Evolutionary conservation across 2,329 filamentous ascomycete species (phyloP), one percentile per base, ranked within the genome.

Genomic region (Diaporthe citriasiana): DNA sequence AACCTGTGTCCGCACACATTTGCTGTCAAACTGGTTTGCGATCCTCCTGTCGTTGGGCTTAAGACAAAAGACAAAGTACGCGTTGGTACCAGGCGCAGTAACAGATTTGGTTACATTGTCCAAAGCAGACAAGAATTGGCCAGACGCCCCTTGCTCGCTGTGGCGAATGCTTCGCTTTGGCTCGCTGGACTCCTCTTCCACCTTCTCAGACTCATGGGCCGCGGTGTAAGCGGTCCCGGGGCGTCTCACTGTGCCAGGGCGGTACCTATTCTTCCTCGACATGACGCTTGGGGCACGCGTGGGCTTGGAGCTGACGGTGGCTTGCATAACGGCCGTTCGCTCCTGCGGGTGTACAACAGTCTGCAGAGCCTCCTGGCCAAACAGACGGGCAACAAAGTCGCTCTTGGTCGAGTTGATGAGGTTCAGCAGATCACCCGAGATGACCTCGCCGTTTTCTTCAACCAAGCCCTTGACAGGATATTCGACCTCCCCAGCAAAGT

Each of bases 21-120:
- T 98, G 89, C 95, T 98, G 83, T 99, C 97, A 79, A 98, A 99
- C 80, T 99, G 97, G 78, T 99, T 99, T 76, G 97, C 96, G 77
- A 99, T 99, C 66, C 97, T 92, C 70, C 97, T 91, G 82, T 99
- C 97, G 78, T 99, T 99, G 30, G 97, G 96, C 84, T 99, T 99
- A 76, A 99, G 85, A 80, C 97, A 99, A 84, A 99, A 98, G 57
- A 99, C 90, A 79, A 98, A 98, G 84, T 99, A 99, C 0, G 93
- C 91, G 80, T 99, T 99, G 15, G 95, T 94, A 80, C 95, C 94
- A 5, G 93, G 90, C 3, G 94, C 91, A 3, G 91, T 93, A 57
- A 99, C 87, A 2, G 95, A 95, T 79, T 96, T 95, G 74, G 93
- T 97, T 73, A 99, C 94, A 74, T 97, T 97, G 77, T 98, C 94